A percentile compares a stretch with the other conserved stretches of the same genome.
Conservation (phyloP, 2,329 filamentous ascomycete species). For the Macrophomina pseudophaseolina region DNA sequence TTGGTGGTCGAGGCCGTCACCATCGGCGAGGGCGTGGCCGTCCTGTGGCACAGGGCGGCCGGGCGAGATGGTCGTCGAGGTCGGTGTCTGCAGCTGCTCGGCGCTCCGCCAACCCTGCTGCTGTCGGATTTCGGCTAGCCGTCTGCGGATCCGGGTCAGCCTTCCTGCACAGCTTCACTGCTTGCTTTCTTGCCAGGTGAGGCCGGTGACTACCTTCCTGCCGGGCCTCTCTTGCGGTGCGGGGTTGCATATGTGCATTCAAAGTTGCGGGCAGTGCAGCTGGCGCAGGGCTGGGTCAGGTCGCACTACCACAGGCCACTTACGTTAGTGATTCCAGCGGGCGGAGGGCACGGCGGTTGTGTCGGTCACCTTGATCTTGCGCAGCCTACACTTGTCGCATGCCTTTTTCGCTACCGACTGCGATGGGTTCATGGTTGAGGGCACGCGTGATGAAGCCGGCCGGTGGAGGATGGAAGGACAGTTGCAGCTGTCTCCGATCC, state of each 20-base stretch:
- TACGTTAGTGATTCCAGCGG: neutral
- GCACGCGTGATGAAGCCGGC: neutral
- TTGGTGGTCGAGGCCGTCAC: neutral
- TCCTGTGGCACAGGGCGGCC: neutral
- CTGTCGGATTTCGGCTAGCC: conserved; percentile 18
- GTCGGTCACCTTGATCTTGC: conserved; percentile 21
- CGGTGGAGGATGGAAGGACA: conserved; percentile 2
- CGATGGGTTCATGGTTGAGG: conserved; percentile 9
- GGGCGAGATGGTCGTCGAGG: conserved; percentile 20
- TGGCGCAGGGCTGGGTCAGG: conserved; percentile 23
- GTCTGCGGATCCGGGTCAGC: conserved; percentile 21
- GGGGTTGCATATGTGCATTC: conserved; percentile 21
- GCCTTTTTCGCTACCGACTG: conserved; percentile 14
- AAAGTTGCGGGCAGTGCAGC: conserved; percentile 21
- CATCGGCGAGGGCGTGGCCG: neutral
- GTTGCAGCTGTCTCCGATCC: neutral
- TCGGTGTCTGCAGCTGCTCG: conserved; percentile 17
- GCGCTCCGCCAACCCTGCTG: conserved; percentile 15
- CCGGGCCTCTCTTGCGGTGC: conserved; percentile 21
- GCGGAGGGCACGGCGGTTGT: neutral
- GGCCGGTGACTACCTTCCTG: conserved; percentile 2
- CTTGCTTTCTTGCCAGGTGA: too few species aligned
- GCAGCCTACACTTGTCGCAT: conserved; percentile 23
- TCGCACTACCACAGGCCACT: conserved; percentile 21
- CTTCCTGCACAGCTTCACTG: neutral